These are phyloP conservation scores for Erysiphe pulchra DNA, from an alignment of 2,329 filamentous ascomycete genomes.

Conservation along the genomic window DNA sequence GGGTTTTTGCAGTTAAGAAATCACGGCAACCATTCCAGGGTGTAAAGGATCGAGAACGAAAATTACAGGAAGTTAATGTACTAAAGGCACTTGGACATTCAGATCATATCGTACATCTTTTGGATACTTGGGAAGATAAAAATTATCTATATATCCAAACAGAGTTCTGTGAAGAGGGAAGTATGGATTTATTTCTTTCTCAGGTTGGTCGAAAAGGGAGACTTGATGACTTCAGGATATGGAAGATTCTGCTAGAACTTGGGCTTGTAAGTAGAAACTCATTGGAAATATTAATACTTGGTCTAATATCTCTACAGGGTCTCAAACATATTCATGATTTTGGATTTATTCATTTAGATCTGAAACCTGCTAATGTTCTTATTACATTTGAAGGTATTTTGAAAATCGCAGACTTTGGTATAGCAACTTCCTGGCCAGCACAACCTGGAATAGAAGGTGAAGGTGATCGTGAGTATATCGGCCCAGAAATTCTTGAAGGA, in stretches of 20 bases:
- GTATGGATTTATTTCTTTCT: conserved; percentile 63
- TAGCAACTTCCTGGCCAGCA: conserved; percentile 58
- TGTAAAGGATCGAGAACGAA: conserved; percentile 52
- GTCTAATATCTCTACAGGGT: conserved; percentile 28
- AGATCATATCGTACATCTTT: conserved; percentile 64
- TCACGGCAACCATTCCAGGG: conserved; percentile 58
- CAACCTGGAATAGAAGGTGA: conserved; percentile 60
- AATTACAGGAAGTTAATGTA: conserved; percentile 61
- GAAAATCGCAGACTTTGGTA: conserved; percentile 69
- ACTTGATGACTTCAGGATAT: conserved; percentile 91
- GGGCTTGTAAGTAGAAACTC: conserved; percentile 34
- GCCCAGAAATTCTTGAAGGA: conserved; percentile 70
- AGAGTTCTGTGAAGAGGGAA: conserved; percentile 88
- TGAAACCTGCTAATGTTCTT: conserved; percentile 68
- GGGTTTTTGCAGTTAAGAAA: conserved; percentile 85
- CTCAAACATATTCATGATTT: conserved; percentile 73
- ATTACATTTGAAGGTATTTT: conserved; percentile 58
- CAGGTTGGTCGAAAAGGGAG: conserved; percentile 61
- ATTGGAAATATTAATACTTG: not conserved
- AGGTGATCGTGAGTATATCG: conserved; percentile 90
- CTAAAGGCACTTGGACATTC: conserved; percentile 52
- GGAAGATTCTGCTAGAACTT: conserved; percentile 85
- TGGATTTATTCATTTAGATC: conserved; percentile 62
- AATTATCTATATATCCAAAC: conserved; percentile 87
- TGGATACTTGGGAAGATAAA: conserved; percentile 71